phyloP scores from a whole-genome alignment of 768 basidiomycete genomes.

The Royoungia palumana region DNA sequence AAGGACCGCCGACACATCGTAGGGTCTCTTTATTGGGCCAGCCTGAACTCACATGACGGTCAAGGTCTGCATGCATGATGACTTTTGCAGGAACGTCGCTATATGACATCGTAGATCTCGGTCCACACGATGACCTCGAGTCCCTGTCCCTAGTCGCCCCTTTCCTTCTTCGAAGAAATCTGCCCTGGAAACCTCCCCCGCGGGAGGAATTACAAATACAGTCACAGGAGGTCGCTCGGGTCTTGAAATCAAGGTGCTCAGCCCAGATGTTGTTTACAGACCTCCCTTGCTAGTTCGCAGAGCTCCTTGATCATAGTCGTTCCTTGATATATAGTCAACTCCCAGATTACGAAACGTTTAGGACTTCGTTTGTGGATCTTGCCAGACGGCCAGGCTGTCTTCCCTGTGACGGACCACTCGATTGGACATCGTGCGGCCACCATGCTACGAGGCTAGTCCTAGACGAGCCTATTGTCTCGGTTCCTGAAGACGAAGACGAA shows the following conservation, averaged over 20 bases:
- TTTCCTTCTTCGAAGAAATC: neutral
- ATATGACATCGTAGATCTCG: neutral
- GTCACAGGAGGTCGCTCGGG: neutral
- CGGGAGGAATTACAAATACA: neutral
- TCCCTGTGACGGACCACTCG: neutral
- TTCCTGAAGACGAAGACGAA: neutral
- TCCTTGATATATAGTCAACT: neutral
- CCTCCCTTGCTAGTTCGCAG: neutral
- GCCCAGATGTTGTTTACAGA: neutral
- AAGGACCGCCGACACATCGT: slow-evolving; percentile 16
- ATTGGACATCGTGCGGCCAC: neutral
- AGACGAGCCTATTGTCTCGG: neutral
- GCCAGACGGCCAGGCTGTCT: neutral
- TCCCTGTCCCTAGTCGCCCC: neutral
- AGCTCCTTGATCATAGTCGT: neutral
- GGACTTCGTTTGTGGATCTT: neutral
- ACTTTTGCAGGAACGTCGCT: neutral
- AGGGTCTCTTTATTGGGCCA: slow-evolving; percentile 32
- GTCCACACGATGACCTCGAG: neutral
- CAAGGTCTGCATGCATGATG: neutral
- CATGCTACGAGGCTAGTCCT: neutral
- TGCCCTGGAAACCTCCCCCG: neutral
- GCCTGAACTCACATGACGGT: slow-evolving; percentile 29
- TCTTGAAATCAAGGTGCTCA: neutral
- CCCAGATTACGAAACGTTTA: neutral